Evolutionary conservation across 768 basidiomycete genomes (phyloP), one percentile per base, ranked within the genome.

Genomic region (Lyophyllum atratum): DNA sequence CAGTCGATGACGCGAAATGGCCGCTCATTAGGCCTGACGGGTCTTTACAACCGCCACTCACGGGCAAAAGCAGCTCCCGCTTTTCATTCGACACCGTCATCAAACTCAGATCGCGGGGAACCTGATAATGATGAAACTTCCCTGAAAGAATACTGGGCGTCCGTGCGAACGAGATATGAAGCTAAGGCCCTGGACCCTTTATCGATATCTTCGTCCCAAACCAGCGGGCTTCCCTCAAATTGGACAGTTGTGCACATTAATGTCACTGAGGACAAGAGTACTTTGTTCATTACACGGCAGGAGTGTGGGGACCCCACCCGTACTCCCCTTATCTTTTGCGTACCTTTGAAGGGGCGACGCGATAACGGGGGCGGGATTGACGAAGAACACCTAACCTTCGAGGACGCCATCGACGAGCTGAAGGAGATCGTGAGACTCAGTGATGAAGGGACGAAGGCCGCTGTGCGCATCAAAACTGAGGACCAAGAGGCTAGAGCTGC

Each of bases 201-300:
- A 2, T 67, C 72, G 6, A 68, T 85, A 39, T 74, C 82, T 19
- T 66, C 73, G 2, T 77, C 72, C 4, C 75, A 75, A 24, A 71
- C 71, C 11, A 67, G 74, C 26, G 68, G 68, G 12, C 74, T 98
- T 1, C 95, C 96, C 0, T 53, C 66, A 2, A 82, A 87, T 57
- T 98, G 96, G 95, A 88, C 86, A 4, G 80, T 93, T 21, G 75
- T 97, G 56, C 91, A 88, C 59, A 85, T 98, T 62, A 90, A 81
- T 65, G 79, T 98, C 54, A 89, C 92, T 0, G 85, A 90, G 1
- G 93, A 97, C 65, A 86, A 85, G 59, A 87, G 83, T 59, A 89
- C 90, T 7, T 79, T 98, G 68, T 88, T 98, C 60, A 72, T 97
- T 44, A 86, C 91, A 3, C 86, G 95, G 15, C 88, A 93, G 63